These are phyloP conservation scores for Neurospora discreta DNA, from an alignment of 495 filamentous ascomycete species.

Conservation along the genomic window DNA sequence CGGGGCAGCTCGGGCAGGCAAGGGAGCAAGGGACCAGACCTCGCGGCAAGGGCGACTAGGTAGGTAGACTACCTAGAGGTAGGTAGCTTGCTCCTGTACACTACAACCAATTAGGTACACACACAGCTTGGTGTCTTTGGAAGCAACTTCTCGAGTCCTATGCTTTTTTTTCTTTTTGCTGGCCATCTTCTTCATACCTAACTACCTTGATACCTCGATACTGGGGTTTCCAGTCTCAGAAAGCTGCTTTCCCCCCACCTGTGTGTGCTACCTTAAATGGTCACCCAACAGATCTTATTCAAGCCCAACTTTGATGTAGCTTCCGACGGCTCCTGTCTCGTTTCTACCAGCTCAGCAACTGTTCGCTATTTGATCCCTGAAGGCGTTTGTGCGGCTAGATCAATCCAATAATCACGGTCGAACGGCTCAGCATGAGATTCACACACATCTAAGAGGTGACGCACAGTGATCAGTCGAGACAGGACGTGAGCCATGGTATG, in stretches of 20 bases:
- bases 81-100: background rate
- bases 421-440: background rate
- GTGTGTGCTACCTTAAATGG: background rate
- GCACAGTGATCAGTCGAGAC: background rate
- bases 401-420: background rate
- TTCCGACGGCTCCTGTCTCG: background rate
- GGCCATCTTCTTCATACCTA: background rate
- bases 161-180: background rate
- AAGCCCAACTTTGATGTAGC: background rate
- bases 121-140: background rate
- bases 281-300: background rate
- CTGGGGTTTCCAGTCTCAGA: background rate
- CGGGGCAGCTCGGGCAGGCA: background rate
- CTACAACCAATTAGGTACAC: too few relatives aligned
- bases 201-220: background rate
- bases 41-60: background rate
- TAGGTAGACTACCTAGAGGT: too few relatives aligned
- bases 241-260: background rate
- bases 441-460: background rate
- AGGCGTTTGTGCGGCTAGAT: background rate
- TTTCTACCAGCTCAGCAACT: background rate
- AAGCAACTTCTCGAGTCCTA: background rate
- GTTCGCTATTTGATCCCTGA: background rate
- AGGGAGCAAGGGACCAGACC: background rate
- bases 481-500: background rate